phyloP scores from a whole-genome alignment of 2,329 filamentous ascomycete genomes.

The Fusarium citri region DNA sequence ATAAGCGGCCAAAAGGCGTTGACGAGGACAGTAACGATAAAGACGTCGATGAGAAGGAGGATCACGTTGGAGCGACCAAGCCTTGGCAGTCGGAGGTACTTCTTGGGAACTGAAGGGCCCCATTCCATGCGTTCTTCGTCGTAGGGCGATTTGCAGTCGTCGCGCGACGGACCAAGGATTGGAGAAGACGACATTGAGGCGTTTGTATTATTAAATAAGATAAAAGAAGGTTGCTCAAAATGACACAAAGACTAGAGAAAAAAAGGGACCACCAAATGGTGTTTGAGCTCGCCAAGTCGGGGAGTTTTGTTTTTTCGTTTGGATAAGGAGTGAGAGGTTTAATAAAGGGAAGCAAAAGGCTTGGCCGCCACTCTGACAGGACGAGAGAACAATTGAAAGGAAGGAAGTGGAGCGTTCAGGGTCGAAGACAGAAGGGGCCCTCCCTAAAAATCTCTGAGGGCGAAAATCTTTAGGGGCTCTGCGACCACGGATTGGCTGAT shows the following conservation, averaged over 20 bases:
- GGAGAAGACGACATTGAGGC: slow-evolving; percentile 22
- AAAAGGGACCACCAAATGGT: slow-evolving; percentile 3
- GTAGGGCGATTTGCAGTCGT: slow-evolving; percentile 27
- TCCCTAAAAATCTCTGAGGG: slow-evolving; percentile 14
- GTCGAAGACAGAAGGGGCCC: slow-evolving; percentile 5
- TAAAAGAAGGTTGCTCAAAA: neutral
- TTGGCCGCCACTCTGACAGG: slow-evolving; percentile 17
- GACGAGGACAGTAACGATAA: slow-evolving; percentile 73
- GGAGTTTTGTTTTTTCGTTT: neutral
- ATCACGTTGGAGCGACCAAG: slow-evolving; percentile 61
- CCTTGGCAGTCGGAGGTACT: slow-evolving; percentile 38
- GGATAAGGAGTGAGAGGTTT: slow-evolving; percentile 11
- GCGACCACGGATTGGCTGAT: slow-evolving; percentile 5
- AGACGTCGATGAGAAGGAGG: slow-evolving; percentile 69
- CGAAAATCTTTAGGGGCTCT: slow-evolving; percentile 1
- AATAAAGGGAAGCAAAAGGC: slow-evolving; percentile 10
- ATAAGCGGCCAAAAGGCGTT: slow-evolving; percentile 78
- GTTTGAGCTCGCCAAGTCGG: slow-evolving; percentile 5
- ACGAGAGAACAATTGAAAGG: too few species aligned
- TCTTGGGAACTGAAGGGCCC: slow-evolving; percentile 41
- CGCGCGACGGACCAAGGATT: slow-evolving; percentile 20
- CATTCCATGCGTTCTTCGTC: slow-evolving; percentile 46
- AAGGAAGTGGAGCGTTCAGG: slow-evolving; percentile 4
- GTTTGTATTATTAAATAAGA: neutral
- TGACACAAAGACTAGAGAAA: neutral